Base-by-base conservation (phyloP, 441 rosid species). In the Corymbia calophylla region DNA sequence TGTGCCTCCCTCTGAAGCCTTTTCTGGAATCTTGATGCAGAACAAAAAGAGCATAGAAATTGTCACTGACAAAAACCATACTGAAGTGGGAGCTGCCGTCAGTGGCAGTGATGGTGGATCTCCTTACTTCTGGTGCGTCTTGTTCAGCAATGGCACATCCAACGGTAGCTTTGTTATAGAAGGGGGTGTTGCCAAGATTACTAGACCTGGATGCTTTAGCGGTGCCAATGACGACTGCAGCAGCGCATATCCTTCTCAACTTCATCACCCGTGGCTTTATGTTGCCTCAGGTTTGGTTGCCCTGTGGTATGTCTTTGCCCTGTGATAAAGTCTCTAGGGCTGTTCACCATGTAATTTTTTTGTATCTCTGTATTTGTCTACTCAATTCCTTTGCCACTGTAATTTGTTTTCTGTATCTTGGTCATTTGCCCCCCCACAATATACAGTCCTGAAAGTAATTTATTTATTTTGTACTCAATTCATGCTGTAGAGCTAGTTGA, bases 121-220 rank as follows among this genome's bases (percentile, higher is more conserved):
- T 86, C 96, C 96, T 35, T 95, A 93, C 87, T 96, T 96, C 92
- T 96, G 97, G 97, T 94, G 98, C 87, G 95, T 95, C 64, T 88
- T 96, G 93, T 95, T 96, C 93, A 95, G 98, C 92, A 95, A 91
- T 56, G 97, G 97, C 31, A 94, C 89, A 89, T 49, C 35, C 18
- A 95, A 95, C 84, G 90, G 94, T 58, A 95, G 98, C 94, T 95
- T 94, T 90, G 91, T 91, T 87, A 70, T 90, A 4, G 94, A 93
- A 87, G 95, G 91, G 54, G 96, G 97, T 25, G 95, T 85, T 70
- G 94, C 96, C 53, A 96, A 95, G 94, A 87, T 93, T 82, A 55
- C 95, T 54, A 92, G 70, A 87, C 94, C 96, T 0, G 97, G 98
- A 2, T 96, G 98, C 94, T 96, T 94, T 64, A 96, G 98, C 49